These are phyloP conservation scores for Penicillium subrubescens DNA, from an alignment of 495 filamentous ascomycete species.

Conservation along the genomic window DNA sequence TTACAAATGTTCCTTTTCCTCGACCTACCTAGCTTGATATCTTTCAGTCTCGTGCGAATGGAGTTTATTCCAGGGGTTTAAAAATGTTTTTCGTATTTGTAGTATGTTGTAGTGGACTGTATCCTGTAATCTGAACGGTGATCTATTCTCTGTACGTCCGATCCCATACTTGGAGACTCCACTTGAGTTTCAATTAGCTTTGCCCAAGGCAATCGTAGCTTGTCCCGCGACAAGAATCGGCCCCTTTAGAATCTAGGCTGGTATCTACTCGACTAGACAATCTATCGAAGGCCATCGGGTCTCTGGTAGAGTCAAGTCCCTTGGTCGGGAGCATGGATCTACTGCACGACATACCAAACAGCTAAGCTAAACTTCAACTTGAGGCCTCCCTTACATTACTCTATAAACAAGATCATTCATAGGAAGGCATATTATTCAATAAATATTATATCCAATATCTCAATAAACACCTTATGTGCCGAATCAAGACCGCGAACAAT, in stretches of 20 bases:
- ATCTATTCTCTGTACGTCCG: not conserved
- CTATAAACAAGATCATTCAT: not conserved
- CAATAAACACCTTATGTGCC: not conserved
- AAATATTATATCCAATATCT: not conserved
- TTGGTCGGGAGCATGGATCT: not conserved
- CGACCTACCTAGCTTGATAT: conserved; percentile 29
- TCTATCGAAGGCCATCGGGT: not conserved
- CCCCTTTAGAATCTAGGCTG: not conserved
- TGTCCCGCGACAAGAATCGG: not conserved
- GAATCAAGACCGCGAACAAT: not conserved
- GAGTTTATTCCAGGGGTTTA: conserved; percentile 34
- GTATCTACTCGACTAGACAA: not conserved
- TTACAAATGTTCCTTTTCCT: conserved; percentile 13
- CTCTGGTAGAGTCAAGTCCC: not conserved
- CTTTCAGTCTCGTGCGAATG: conserved; percentile 28
- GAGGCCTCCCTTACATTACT: not conserved
- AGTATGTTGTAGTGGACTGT: not conserved
- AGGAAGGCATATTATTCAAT: not conserved
- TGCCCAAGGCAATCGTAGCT: not conserved
- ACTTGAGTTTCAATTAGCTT: not conserved
- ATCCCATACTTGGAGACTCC: not conserved
- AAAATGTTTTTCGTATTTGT: not conserved
- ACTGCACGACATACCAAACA: not conserved
- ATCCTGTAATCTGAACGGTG: not conserved
- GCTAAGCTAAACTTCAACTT: not conserved